A percentile compares a stretch with the other conserved stretches of the same genome.
Conservation (phyloP, 2,329 filamentous ascomycete genomes). For the Fonsecaea erecta region DNA sequence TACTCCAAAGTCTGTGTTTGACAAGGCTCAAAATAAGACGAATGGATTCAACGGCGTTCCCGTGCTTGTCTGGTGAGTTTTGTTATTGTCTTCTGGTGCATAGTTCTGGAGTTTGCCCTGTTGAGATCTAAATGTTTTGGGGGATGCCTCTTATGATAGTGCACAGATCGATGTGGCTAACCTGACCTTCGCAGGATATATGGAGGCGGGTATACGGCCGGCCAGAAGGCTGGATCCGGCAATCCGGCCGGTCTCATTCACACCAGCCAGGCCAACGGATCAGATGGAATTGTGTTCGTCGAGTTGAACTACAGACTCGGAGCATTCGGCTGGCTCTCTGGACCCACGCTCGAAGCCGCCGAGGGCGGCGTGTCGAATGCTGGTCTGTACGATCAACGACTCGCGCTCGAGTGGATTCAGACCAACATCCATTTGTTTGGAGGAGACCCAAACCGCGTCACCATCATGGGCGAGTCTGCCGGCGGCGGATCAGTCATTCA, state of each 20-base stretch:
- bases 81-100: background rate
- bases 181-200: constrained; percentile 44
- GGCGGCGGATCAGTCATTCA: constrained; percentile 60
- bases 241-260: constrained; percentile 37
- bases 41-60: constrained; percentile 39
- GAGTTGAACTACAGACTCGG: background rate
- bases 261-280: constrained; percentile 46
- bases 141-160: background rate
- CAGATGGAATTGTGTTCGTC: background rate
- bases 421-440: constrained; percentile 61
- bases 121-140: background rate
- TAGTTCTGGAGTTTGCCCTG: no score
- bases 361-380: constrained; percentile 54
- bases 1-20: constrained; percentile 41
- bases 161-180: background rate
- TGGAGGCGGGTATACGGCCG: constrained; percentile 52
- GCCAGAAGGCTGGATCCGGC: constrained; percentile 44
- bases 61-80: constrained; percentile 46
- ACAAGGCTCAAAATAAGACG: constrained; percentile 41
- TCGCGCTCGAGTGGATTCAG: constrained; percentile 63
- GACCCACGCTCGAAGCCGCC: constrained; percentile 47
- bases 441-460: constrained; percentile 57
- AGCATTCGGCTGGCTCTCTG: constrained; percentile 50
- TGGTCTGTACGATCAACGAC: constrained; percentile 54
- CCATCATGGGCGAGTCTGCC: constrained; percentile 58